Base-by-base conservation (phyloP, 1,284 basidiomycete genomes). In the Phlebopus sp. region DNA sequence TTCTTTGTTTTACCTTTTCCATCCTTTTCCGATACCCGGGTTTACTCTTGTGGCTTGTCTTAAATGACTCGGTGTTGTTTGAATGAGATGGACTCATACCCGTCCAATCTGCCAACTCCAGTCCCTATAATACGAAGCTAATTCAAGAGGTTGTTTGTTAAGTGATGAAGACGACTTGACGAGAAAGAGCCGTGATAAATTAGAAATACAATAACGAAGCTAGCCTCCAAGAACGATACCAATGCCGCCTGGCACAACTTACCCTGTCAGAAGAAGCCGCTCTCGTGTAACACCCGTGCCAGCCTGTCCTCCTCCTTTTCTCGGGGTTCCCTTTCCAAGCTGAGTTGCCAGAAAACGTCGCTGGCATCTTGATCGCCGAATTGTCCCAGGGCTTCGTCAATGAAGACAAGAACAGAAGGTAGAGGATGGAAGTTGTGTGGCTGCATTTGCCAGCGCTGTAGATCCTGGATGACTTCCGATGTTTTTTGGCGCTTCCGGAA, bases 381-480 rank as follows among this genome's bases (percentile, higher is more conserved):
- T 35, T 71, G 66, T 25, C 68, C 71, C 52, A 90, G 69, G 17
- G 75, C 72, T 17, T 78, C 73, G 52, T 81, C 72, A 46, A 91
- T 69, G 56, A 76, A 89, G 29, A 73, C 72, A 19, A 79, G 73
- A 18, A 92, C 74, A 0, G 73, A 64, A 1, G 76, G 72, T 17
- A 87, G 78, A 5, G 74, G 73, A 6, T 76, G 71, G 44, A 90
- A 74, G 62, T 87, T 89, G 71, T 86, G 89, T 1, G 85, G 85
- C 51, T 79, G 81, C 9, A 76, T 71, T 61, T 92, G 90, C 73
- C 87, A 90, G 34, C 84, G 81, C 57, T 87, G 83, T 56, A 92
- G 88, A 62, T 91, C 88, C 37, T 85, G 75, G 39, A 92, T 80
- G 39, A 90, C 80, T 55, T 90, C 88, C 1, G 89, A 86, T 1